Evolutionary conservation across 2,329 filamentous ascomycete species (phyloP).

Genomic region (Calonectria hongkongensis): DNA sequence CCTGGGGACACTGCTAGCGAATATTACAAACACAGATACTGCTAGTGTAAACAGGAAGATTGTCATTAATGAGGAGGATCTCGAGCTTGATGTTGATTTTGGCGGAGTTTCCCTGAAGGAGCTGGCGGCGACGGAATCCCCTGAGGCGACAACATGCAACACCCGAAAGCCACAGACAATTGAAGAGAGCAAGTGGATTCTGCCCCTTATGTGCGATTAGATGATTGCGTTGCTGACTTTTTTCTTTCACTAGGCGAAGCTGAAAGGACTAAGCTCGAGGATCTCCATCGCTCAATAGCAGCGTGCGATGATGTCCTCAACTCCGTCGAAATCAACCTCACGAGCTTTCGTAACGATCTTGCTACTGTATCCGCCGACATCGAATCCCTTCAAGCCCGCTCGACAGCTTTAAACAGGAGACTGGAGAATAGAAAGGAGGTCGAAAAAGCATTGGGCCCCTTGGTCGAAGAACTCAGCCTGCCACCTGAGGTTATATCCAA

Average conservation of each 20-base stretch:
- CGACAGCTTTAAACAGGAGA: constrained; percentile 86
- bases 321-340: constrained; percentile 94
- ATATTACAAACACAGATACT: constrained; percentile 44
- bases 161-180: constrained; percentile 75
- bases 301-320: constrained; percentile 95
- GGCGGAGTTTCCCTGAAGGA: constrained; percentile 84
- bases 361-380: constrained; percentile 96
- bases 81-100: constrained; percentile 85
- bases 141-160: constrained; percentile 42
- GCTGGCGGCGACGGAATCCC: constrained; percentile 69
- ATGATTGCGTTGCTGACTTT: neutral
- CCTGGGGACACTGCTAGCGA: constrained; percentile 71
- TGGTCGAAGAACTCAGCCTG: constrained; percentile 94
- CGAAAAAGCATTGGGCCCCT: constrained; percentile 89
- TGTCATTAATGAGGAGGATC: constrained; percentile 67
- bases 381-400: constrained; percentile 92
- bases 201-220: too few species aligned
- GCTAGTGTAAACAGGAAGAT: constrained; percentile 40
- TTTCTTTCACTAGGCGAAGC: constrained; percentile 76
- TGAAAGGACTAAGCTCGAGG: constrained; percentile 90
- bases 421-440: constrained; percentile 93
- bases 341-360: constrained; percentile 94
- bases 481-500: constrained; percentile 88
- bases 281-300: constrained; percentile 90
- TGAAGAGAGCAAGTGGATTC: constrained; percentile 79